Base-by-base conservation (phyloP, 306 rosid genomes). In the Acacia acuminata region DNA sequence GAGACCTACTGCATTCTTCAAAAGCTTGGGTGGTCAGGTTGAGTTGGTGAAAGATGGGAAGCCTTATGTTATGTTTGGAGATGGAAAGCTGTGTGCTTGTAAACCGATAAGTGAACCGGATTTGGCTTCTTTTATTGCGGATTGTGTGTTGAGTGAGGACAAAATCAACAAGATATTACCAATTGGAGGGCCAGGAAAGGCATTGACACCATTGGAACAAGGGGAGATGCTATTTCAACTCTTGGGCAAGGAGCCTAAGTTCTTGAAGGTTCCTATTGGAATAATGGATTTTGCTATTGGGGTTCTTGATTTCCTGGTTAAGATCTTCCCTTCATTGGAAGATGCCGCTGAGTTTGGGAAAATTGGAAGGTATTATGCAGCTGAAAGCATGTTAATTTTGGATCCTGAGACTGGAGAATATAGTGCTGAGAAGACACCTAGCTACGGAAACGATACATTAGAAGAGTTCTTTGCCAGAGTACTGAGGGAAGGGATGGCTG, bases 11-110 rank as follows among this genome's bases (percentile, higher is more conserved):
- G 97, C 99, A 8, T 96, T 96, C 80, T 96, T 96, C 58, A 96
- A 96, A 83, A 96, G 99, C 88, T 91, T 94, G 84, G 98, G 97
- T 48, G 99, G 99, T 86, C 99, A 96, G 81, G 97, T 96, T 84
- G 97, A 94, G 86, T 87, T 94, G 86, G 99, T 94, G 90, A 96
- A 94, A 84, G 97, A 92, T 83, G 99, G 99, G 73, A 96, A 96
- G 90, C 99, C 99, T 2, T 96, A 91, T 87, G 99, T 96, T 24
- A 96, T 96, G 98, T 96, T 96, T 91, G 99, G 99, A 25, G 98
- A 96, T 86, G 99, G 99, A 38, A 92, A 86, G 70, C 72, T 96
- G 85, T 96, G 98, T 80, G 97, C 99, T 80, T 92, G 99, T 76
- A 94, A 96, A 80, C 99, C 97, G 6, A 96, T 96, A 1, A 92